Evolutionary conservation across 23 red algal genomes (phyloP), one percentile per base, ranked within the genome.

Genomic region (Gracilaria vermiculophylla): DNA sequence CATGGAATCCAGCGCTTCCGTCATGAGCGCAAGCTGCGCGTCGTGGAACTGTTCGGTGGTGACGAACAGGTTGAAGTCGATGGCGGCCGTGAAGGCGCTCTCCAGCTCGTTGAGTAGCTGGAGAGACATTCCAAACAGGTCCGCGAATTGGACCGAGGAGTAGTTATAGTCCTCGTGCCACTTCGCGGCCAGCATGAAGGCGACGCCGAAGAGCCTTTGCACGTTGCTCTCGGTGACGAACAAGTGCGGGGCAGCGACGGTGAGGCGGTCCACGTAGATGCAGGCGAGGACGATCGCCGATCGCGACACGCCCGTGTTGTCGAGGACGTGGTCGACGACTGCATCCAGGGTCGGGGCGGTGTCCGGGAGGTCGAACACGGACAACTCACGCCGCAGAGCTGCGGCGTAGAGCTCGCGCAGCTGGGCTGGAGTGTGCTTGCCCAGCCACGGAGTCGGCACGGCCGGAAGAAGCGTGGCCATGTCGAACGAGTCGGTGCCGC

Each of bases 151-250:
- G 50, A 50, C 76, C 15, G 53, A 60, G 23, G 76, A 57, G 49
- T 54, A 79, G 27, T 54, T 51, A 31, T 15, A 39, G 53, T 79
- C 76, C 45, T 79, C 76, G 34, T 53, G 76, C 76, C 76, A 79
- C 50, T 79, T 79, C 0, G 76, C 76, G 36, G 76, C 76, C 45
- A 79, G 49, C 53, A 79, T 57, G 53, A 79, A 79, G 32, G 76
- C 76, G 2, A 60, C 53, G 1, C 45, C 76, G 49, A 79, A 79
- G n/a, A 79, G 45, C 45, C 53, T 52, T 31, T 60, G 53, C 49
- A 60, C 76, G 53, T 79, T 79, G 43, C n/a, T 57, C 33, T 9
- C 34, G 76, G 50, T 54, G 50, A 79, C 15, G 27, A 79, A 79
- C 31, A 54, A 1, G 50, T 79, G 76, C 49, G 76, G 76, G 34